Conservation (phyloP, 1,284 basidiomycete species). For the Irpex sp. region DNA sequence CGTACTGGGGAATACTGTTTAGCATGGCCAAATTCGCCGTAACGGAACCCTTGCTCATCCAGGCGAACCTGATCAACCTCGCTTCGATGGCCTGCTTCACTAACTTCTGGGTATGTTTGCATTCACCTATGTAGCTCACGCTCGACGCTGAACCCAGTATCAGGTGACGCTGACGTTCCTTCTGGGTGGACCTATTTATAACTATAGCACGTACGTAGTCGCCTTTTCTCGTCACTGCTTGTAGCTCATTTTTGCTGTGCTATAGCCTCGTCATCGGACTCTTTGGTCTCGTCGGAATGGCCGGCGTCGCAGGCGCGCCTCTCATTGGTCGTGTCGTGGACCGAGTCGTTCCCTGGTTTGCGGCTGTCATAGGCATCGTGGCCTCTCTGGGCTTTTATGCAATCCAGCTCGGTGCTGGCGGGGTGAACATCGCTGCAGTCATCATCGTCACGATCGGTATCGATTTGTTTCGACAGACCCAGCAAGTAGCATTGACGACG, state of each 20-base stretch:
- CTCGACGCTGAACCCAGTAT: too few relatives aligned
- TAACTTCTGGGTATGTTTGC: constrained; percentile 47
- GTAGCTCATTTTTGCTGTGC: too few relatives aligned
- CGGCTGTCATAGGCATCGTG: constrained; percentile 50
- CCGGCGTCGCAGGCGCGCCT: constrained; percentile 50
- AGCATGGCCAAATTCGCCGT: constrained; percentile 55
- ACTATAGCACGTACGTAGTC: constrained; percentile 45
- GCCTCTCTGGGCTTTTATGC: constrained; percentile 43
- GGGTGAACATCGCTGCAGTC: constrained; percentile 51
- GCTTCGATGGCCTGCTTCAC: constrained; percentile 47
- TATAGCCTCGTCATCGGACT: constrained; percentile 56
- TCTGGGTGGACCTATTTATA: constrained; percentile 54
- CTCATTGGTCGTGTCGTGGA: constrained; percentile 57
- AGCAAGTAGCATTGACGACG: constrained; percentile 48
- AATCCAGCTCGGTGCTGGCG: constrained; percentile 52
- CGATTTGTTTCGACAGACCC: constrained; percentile 56
- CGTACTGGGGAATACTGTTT: constrained; percentile 53
- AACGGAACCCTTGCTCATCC: constrained; percentile 60
- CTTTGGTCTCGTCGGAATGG: constrained; percentile 58
- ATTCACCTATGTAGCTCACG: too few relatives aligned
- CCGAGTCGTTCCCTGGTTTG: constrained; percentile 52
- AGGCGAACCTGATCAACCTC: constrained; percentile 50
- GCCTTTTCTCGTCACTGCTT: not conserved
- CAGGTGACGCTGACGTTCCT: constrained; percentile 57
- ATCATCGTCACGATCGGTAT: constrained; percentile 52